Evolutionary conservation across 345 rosid genomes (phyloP), one percentile per base, ranked within the genome.

Genomic region (Streptanthus diversifolius): DNA sequence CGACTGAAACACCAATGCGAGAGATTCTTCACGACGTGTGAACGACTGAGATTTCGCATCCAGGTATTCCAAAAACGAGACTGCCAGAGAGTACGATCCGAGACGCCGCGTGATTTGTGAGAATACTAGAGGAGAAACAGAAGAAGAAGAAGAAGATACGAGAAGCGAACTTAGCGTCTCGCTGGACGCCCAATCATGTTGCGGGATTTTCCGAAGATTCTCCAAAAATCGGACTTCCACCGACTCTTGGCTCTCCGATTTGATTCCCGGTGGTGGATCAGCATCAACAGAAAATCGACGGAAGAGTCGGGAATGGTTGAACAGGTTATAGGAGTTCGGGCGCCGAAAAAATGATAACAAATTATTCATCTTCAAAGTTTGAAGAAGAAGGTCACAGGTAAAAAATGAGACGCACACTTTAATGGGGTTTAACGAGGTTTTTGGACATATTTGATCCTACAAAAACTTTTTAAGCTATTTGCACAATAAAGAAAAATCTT

Each of bases 1-100:
- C 24, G 91, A 87, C 47, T 87, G 89, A 41, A 87, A 85, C 0
- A 83, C n/a, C 5, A 65, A 70, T 5, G 96, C 85, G 64, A 88
- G 82, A 9, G 30, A 76, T 1, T 17, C 66, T 22, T 74, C 58
- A 65, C 72, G 63, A 56, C 52, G 74, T 10, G 59, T 57, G 17
- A 75, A 43, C 22, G 73, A 76, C 17, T 68, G 57, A 56, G 88
- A 68, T 24, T 82, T 70, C 65, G 74, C 21, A 30, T 53, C 77
- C 44, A 91, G 62, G 80, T 65, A 87, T 1, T 73, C 51, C 63
- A 88, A 84, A 81, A 93, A 93, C 2, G 78, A 48, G 74, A 89
- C 67, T 24, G 97, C 96, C 4, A 71, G 61, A n/a, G 78, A 62
- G 66, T 83, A 73, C 37, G 89, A 83, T n/a, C 80, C 63, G 2